These are phyloP conservation scores for Saturnispora sekii DNA, from an alignment of 805 yeast species.

Conservation along the genomic window DNA sequence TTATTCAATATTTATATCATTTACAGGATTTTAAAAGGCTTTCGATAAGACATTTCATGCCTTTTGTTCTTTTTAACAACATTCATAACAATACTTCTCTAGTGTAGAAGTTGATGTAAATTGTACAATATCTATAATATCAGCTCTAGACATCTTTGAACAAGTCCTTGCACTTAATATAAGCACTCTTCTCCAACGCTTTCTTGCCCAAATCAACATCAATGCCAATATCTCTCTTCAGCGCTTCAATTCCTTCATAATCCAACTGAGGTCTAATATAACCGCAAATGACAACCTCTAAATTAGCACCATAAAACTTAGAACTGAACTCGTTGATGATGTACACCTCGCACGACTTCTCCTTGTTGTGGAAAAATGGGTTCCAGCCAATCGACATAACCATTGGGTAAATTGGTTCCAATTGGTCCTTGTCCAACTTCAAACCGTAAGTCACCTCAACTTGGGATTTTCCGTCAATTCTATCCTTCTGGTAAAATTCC, in stretches of 20 bases:
- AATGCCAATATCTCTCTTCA: conserved; percentile 70
- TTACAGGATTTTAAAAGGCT: too few relatives aligned
- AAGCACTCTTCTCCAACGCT: conserved; percentile 35
- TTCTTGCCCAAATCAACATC: conserved; percentile 65
- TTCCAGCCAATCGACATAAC: conserved; percentile 96
- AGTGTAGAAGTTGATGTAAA: background rate
- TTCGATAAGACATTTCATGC: background rate
- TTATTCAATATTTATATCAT: too few relatives aligned
- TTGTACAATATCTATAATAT: too few relatives aligned
- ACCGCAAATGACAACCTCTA: conserved; percentile 68
- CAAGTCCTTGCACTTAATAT: conserved; percentile 25
- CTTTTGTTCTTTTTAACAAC: background rate
- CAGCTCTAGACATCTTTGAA: background rate
- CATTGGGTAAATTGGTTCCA: conserved; percentile 55
- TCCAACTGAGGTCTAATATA: conserved; percentile 86
- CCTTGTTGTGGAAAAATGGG: conserved; percentile 75
- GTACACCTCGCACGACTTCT: conserved; percentile 82
- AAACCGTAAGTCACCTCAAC: conserved; percentile 58
- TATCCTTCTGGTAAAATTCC: background rate
- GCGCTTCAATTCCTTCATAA: conserved; percentile 71
- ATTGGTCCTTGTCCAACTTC: conserved; percentile 34
- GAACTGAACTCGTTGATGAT: conserved; percentile 60
- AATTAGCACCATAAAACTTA: conserved; percentile 74
- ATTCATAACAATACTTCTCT: background rate
- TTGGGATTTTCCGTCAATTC: conserved; percentile 30